Evolutionary conservation across 1,284 basidiomycete genomes (phyloP).

Genomic region (Farysia itapuensis): DNA sequence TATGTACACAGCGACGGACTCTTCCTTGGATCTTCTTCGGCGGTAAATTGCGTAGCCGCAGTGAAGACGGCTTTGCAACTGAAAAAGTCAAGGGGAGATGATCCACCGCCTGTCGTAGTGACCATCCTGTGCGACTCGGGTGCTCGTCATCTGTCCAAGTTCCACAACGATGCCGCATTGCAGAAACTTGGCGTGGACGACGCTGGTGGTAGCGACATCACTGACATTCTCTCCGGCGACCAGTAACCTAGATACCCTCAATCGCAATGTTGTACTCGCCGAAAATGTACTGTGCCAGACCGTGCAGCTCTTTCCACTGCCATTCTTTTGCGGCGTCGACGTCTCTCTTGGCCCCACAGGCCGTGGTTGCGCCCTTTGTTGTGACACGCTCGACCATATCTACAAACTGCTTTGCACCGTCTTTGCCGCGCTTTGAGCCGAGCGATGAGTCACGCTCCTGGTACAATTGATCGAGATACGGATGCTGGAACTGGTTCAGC

Average conservation of each 20-base stretch:
- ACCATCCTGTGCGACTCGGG: constrained; percentile 58
- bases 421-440: constrained; percentile 4
- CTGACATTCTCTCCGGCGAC: constrained; percentile 39
- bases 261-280: constrained; percentile 5
- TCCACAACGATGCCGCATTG: constrained; percentile 49
- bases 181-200: constrained; percentile 25
- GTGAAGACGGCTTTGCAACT: constrained; percentile 62
- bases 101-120: constrained; percentile 47
- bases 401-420: constrained; percentile 29
- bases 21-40: constrained; percentile 92
- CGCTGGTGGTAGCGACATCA: constrained; percentile 45
- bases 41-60: constrained; percentile 90
- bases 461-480: constrained; percentile 14
- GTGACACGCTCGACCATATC: constrained; percentile 30
- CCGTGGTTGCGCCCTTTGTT: constrained; percentile 21
- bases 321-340: constrained; percentile 14
- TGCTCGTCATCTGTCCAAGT: constrained; percentile 55
- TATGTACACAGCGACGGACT: constrained; percentile 72
- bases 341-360: constrained; percentile 33
- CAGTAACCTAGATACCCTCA: not conserved
- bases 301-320: constrained; percentile 26
- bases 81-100: constrained; percentile 28
- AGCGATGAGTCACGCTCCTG: not conserved
- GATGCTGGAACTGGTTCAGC: constrained; percentile 30
- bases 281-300: constrained; percentile 9